Percentiles rank a stretch among this genome's conserved stretches.
Conservation (phyloP, 305 asterid species). For the Withania somnifera region DNA sequence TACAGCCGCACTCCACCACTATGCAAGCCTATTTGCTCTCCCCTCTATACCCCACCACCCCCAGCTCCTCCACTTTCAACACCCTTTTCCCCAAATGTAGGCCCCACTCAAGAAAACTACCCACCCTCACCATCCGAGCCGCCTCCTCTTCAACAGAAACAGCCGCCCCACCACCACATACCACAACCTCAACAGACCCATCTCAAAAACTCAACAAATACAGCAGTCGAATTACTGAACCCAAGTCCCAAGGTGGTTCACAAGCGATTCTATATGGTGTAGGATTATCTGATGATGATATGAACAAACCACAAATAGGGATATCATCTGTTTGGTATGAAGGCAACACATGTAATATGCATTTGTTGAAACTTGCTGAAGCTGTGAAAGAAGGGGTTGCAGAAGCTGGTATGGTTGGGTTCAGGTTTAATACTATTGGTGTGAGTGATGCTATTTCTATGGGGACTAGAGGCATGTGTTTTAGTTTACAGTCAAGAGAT, state of each 20-base stretch:
- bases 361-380: constrained; percentile 71
- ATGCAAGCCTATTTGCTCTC: constrained; percentile 16
- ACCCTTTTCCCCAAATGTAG: constrained; percentile 16
- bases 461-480: constrained; percentile 98
- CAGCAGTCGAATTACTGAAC: constrained; percentile 86
- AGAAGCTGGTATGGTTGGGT: constrained; percentile 83
- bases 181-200: background rate
- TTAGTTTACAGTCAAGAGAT: constrained; percentile 86
- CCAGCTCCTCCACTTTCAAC: constrained; percentile 8
- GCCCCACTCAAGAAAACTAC: constrained; percentile 4
- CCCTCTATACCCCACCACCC: constrained; percentile 16
- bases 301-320: constrained; percentile 79
- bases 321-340: constrained; percentile 96
- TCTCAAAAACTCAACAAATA: constrained; percentile 60
- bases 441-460: constrained; percentile 94
- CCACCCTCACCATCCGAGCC: constrained; percentile 9
- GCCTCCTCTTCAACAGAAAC: constrained; percentile 24
- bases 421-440: constrained; percentile 82
- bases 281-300: constrained; percentile 79
- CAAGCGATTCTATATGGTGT: constrained; percentile 96
- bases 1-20: constrained; percentile 11
- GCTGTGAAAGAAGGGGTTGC: constrained; percentile 76
- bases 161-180: constrained; percentile 11
- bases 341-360: constrained; percentile 96
- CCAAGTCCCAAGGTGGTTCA: constrained; percentile 91